A percentile compares a stretch with the other conserved stretches of the same genome.
Conservation (phyloP, 768 basidiomycete genomes). For the Gymnopilus junonius region DNA sequence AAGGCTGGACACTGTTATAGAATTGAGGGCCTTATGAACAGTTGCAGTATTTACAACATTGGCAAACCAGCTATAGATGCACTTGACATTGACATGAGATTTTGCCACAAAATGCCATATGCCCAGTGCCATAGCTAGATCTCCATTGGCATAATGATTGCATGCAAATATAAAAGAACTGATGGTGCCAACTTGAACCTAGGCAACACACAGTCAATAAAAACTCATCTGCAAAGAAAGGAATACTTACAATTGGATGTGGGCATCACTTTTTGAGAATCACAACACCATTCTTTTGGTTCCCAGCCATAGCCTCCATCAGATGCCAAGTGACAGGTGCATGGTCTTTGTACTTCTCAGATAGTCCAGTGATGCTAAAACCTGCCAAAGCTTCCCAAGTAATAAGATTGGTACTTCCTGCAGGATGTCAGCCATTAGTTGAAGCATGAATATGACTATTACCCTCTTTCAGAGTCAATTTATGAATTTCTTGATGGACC, state of each 20-base stretch:
- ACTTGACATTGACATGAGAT: constrained; percentile 27
- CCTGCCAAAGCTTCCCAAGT: constrained; percentile 6
- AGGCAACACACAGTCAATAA: neutral
- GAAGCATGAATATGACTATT: neutral
- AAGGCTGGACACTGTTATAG: constrained; percentile 15
- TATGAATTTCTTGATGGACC: neutral
- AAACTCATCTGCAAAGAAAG: neutral
- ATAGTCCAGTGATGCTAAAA: constrained; percentile 18
- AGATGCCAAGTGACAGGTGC: constrained; percentile 20
- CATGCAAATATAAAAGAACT: constrained; percentile 20
- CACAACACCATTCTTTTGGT: constrained; percentile 12
- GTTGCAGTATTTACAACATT: constrained; percentile 20
- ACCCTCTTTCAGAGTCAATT: neutral
- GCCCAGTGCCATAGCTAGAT: constrained; percentile 24
- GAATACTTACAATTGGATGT: constrained; percentile 21
- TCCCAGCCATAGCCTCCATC: constrained; percentile 24
- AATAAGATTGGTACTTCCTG: neutral
- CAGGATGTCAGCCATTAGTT: neutral
- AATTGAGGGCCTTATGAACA: constrained; percentile 17
- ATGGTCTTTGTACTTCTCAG: constrained; percentile 12
- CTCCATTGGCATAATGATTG: constrained; percentile 26
- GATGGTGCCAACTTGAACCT: constrained; percentile 27
- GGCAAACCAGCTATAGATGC: constrained; percentile 24
- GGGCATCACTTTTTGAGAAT: constrained; percentile 22
- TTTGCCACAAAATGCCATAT: constrained; percentile 26